A percentile compares a stretch with the other conserved stretches of the same genome.
These are phyloP conservation scores for Salvia splendens DNA, from an alignment of 257 asterid species.

Conservation along the genomic window DNA sequence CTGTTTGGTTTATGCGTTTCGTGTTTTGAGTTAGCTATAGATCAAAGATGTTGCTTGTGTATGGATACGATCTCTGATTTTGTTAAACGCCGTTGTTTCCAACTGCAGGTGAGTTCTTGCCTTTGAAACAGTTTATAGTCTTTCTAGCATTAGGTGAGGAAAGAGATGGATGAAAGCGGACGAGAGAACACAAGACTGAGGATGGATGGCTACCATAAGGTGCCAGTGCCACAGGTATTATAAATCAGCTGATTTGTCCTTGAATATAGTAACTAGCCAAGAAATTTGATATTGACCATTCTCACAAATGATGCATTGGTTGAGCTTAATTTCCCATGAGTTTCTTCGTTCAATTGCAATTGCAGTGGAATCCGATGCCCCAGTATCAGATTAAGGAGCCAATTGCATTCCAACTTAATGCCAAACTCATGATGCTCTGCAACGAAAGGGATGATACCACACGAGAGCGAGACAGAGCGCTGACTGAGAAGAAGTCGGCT, in stretches of 20 bases:
- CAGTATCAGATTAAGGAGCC: conserved; percentile 58
- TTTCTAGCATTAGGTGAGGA: background rate
- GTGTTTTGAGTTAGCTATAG: background rate
- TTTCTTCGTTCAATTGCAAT: background rate
- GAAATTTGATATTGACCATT: background rate
- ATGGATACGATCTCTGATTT: background rate
- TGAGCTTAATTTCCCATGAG: background rate
- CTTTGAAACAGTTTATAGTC: conserved; percentile 12
- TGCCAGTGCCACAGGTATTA: conserved; percentile 40
- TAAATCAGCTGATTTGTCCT: background rate
- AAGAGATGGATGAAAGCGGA: conserved; percentile 57
- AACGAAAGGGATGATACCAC: conserved; percentile 66
- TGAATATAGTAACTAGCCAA: conserved; percentile 8
- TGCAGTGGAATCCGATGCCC: conserved; percentile 63
- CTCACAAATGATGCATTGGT: background rate
- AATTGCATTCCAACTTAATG: conserved; percentile 46
- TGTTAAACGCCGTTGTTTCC: background rate
- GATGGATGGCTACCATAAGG: conserved; percentile 47
- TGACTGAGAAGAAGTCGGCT: conserved; percentile 54
- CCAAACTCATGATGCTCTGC: conserved; percentile 51
- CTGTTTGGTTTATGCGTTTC: background rate
- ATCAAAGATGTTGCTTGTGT: background rate
- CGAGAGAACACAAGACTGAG: conserved; percentile 58
- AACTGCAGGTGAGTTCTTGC: conserved; percentile 31
- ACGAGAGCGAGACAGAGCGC: conserved; percentile 61